Evolutionary conservation across 148 eudicot species (phyloP), one percentile per base, ranked within the genome.

Genomic region (Spergularia bocconei): DNA sequence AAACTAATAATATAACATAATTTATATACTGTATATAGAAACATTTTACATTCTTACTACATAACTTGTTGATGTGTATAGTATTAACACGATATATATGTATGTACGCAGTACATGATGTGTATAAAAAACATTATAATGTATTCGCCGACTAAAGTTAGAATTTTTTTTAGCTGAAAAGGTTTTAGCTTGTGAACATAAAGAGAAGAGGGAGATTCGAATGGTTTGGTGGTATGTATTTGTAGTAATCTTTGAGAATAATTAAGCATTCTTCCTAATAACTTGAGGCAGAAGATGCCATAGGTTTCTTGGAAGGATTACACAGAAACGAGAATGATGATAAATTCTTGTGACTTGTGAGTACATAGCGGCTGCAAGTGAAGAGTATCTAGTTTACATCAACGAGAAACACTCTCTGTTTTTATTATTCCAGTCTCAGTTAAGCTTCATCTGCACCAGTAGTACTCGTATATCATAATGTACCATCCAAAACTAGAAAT

Each of bases 331-430:
- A 47, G 66, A 71, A 71, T 54, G 61, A 55, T 38, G 8, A 50
- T 41, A 64, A 48, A 29, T 29, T 29, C 36, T 29, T 29, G 36
- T 29, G 20, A 53, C 66, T 76, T 76, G 83, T 80, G 83, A 80
- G 23, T 66, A 54, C 76, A 80, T 66, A 80, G 79, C 69, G 83
- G 83, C 79, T 71, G 69, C 76, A 76, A 66, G 83, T 80, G 83
- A 80, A 64, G 12, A 55, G 72, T 68, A 64, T 38, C 19, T 29
- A 29, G 36, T 29, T 80, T 56, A 21, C 67, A 75, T 50, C 68
- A 58, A 65, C 69, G 15, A 63, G 7, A 33, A 16, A 39, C 15
- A 41, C 47, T 70, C 39, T 50, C 4, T 29, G 69, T 38, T 66
- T 67, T 73, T 67, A 73, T 65, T 53, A 73, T 65, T 53, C 62